Conservation (phyloP, 176 grass and related monocot species). For the Oryza punctata region DNA sequence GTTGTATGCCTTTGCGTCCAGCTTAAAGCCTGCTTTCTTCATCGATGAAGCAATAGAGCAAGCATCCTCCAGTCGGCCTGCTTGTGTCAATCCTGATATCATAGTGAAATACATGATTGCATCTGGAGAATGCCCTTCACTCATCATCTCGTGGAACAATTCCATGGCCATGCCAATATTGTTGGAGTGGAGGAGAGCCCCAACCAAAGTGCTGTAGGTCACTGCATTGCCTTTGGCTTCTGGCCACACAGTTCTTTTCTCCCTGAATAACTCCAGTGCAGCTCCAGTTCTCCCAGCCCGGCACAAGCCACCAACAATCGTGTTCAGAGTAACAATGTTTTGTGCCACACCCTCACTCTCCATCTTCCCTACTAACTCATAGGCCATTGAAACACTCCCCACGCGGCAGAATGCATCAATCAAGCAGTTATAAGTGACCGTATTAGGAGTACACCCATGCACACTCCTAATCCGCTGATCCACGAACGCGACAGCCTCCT, state of each 20-base stretch:
- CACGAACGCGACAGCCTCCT: conserved; percentile 50
- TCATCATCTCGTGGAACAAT: conserved; percentile 67
- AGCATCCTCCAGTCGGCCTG: conserved; percentile 63
- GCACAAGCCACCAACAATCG: conserved; percentile 60
- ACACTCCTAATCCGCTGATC: conserved; percentile 44
- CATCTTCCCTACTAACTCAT: conserved; percentile 53
- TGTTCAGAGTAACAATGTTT: conserved; percentile 56
- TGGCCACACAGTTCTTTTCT: conserved; percentile 54
- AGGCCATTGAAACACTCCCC: conserved; percentile 43
- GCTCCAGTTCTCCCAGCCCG: conserved; percentile 41
- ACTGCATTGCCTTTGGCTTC: conserved; percentile 50
- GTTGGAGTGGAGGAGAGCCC: conserved; percentile 73
- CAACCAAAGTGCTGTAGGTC: conserved; percentile 66
- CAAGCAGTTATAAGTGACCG: conserved; percentile 63
- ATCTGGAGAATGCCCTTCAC: conserved; percentile 57
- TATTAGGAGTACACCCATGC: conserved; percentile 41
- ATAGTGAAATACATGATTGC: conserved; percentile 64
- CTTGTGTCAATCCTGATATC: conserved; percentile 72
- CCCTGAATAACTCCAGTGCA: conserved; percentile 69
- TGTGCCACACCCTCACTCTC: conserved; percentile 45
- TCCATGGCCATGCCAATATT: conserved; percentile 64
- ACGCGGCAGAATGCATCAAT: conserved; percentile 55
- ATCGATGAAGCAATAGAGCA: conserved; percentile 42
- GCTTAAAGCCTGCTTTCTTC: conserved; percentile 67
- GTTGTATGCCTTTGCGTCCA: conserved; percentile 71